Conservation (phyloP, 2,329 filamentous ascomycete species). For the Cordyceps cateniannulata region DNA sequence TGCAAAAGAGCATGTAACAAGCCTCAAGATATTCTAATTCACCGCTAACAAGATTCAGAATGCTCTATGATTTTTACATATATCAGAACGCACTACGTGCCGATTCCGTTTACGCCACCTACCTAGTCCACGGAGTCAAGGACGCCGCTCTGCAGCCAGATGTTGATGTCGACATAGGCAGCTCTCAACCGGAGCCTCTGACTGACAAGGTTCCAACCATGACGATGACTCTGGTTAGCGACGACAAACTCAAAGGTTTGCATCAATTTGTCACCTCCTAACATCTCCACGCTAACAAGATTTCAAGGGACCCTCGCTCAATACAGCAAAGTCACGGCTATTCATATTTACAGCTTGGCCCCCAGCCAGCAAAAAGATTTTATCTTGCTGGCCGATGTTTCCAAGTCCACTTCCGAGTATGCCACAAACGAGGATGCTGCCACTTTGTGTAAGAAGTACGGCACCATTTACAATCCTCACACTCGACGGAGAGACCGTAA, state of each 20-base stretch:
- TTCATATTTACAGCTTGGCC: slow-evolving; percentile 84
- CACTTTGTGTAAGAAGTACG: slow-evolving; percentile 55
- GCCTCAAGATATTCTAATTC: slow-evolving; percentile 39
- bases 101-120: slow-evolving; percentile 81
- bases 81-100: slow-evolving; percentile 70
- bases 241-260: slow-evolving; percentile 66
- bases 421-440: slow-evolving; percentile 53
- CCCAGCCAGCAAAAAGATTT: slow-evolving; percentile 63
- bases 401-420: slow-evolving; percentile 53
- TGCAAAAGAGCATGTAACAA: slow-evolving; percentile 70
- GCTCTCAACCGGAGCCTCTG: slow-evolving; percentile 49
- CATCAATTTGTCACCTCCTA: not conserved
- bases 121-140: slow-evolving; percentile 70
- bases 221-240: slow-evolving; percentile 60
- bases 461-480: slow-evolving; percentile 67
- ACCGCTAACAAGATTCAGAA: slow-evolving; percentile 42
- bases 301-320: slow-evolving; percentile 42
- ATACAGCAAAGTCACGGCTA: slow-evolving; percentile 67
- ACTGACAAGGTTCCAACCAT: slow-evolving; percentile 47
- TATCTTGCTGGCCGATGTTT: slow-evolving; percentile 63
- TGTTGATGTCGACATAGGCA: slow-evolving; percentile 64
- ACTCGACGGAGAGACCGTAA: slow-evolving; percentile 47
- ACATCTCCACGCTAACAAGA: not conserved
- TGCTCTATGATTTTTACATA: slow-evolving; percentile 79
- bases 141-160: slow-evolving; percentile 38